Conservation (phyloP, 257 asterid species). For the Nyctanthes arbortristis region DNA sequence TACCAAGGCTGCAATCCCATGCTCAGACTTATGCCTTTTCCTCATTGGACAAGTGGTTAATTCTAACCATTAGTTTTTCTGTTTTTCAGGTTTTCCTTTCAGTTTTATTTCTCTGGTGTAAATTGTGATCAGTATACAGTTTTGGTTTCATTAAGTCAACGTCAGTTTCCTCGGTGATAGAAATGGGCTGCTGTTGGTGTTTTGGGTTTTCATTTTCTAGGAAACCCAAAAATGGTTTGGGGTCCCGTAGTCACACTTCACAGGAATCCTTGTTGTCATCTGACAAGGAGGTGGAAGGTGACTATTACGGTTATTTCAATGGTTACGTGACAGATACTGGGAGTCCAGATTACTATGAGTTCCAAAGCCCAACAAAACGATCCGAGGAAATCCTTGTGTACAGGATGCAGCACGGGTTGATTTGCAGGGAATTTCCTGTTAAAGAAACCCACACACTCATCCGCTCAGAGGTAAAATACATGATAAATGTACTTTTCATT, state of each 20-base stretch:
- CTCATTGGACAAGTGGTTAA: constrained; percentile 11
- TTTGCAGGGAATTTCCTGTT: constrained; percentile 92
- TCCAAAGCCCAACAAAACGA: constrained; percentile 65
- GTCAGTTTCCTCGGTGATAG: constrained; percentile 43
- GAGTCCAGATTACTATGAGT: constrained; percentile 63
- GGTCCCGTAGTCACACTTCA: constrained; percentile 45
- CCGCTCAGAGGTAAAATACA: constrained; percentile 73
- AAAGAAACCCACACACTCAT: constrained; percentile 68
- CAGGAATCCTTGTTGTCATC: constrained; percentile 64
- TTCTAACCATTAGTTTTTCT: constrained; percentile 19
- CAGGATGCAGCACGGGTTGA: constrained; percentile 61
- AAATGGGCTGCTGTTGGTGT: constrained; percentile 94
- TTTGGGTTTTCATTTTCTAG: constrained; percentile 74
- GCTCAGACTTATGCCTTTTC: constrained; percentile 1
- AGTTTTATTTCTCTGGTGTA: constrained; percentile 30
- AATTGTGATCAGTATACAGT: constrained; percentile 12
- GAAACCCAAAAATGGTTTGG: constrained; percentile 49
- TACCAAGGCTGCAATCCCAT: constrained; percentile 5
- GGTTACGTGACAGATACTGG: constrained; percentile 66
- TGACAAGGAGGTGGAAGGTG: constrained; percentile 67
- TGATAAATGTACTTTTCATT: constrained; percentile 8
- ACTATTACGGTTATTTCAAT: constrained; percentile 48
- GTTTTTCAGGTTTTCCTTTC: constrained; percentile 58
- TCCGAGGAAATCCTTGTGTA: constrained; percentile 78
- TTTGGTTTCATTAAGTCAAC: constrained; percentile 30